Evolutionary conservation across 2,329 filamentous ascomycete genomes (phyloP), one percentile per base, ranked within the genome.

Genomic region (Pseudogymnoascus sp.): DNA sequence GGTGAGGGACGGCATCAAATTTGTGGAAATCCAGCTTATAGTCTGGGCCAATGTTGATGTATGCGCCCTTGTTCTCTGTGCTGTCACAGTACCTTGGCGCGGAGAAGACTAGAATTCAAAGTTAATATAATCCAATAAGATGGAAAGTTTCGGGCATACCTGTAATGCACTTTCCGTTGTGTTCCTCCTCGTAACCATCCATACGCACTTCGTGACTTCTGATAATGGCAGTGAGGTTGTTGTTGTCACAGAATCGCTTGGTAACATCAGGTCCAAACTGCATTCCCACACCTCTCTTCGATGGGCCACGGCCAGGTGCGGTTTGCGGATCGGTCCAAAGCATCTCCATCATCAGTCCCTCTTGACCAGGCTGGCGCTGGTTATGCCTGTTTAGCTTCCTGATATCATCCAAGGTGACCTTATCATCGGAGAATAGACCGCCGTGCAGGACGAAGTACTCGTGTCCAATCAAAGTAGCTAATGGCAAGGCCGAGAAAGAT

Each of bases 311-410:
- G 59, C 94, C 94, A 28, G 89, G 86, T 68, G 86, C 81, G 0
- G 89, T 82, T 74, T 99, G 94, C 2, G 94, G 94, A 72, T 99
- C 94, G 0, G 94, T 97, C 94, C 94, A 99, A 54, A 99, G 83
- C 94, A 99, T 99, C 77, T 99, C 94, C 94, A 99, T 99, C 94
- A 99, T 99, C 69, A 99, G 78, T 12, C 94, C 94, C 57, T 89
- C 79, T 74, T 99, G 94, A 33, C 94, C 94, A 2, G 94, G 93
- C 71, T 97, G 93, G 64, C 90, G 84, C 76, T 97, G 94, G 73
- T 84, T 86, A 77, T 97, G 92, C 66, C 93, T 83, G 76, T 97
- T 87, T 62, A 97, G 80, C 77, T 96, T 95, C 67, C 94, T 86
- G 67, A 99, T 95, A 72, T 99, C 93, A 67, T 97, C 90, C 59